These are phyloP conservation scores for Saraca asoca DNA, from an alignment of 331 rosid species.

Conservation along the genomic window DNA sequence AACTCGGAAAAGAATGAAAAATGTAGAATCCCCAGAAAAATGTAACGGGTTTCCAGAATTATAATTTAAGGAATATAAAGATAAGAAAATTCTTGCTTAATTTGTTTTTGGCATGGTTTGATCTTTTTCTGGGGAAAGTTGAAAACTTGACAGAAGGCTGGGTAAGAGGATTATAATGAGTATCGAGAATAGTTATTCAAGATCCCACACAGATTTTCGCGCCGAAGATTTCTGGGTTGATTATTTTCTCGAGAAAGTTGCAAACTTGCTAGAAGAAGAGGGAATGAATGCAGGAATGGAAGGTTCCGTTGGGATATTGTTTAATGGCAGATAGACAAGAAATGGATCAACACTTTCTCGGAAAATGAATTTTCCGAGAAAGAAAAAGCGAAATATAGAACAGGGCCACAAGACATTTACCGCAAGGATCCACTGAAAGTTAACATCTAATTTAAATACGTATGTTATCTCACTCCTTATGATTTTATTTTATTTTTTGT, in stretches of 20 bases:
- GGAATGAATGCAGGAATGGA: not conserved
- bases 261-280: not conserved
- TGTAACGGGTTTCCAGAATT: not conserved
- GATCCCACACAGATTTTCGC: too few relatives aligned
- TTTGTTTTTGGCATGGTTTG: not conserved
- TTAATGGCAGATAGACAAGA: not conserved
- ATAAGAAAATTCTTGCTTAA: not conserved
- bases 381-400: constrained; percentile 1
- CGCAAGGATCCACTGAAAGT: not conserved
- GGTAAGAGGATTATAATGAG: too few relatives aligned
- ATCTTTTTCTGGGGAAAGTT: constrained; percentile 18
- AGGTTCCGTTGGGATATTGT: not conserved
- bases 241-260: not conserved
- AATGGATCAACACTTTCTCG: not conserved
- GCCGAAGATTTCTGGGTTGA: not conserved
- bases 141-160: not conserved
- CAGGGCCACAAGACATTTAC: not conserved
- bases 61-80: not conserved
- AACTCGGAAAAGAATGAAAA: not conserved
- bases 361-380: constrained; percentile 13
- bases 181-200: too few relatives aligned
- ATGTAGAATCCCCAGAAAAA: not conserved
- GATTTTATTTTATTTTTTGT: too few relatives aligned
- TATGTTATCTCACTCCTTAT: too few relatives aligned
- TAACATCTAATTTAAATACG: not conserved